Base-by-base conservation (phyloP, 2,329 filamentous ascomycete genomes). In the Penicillium olsonii region DNA sequence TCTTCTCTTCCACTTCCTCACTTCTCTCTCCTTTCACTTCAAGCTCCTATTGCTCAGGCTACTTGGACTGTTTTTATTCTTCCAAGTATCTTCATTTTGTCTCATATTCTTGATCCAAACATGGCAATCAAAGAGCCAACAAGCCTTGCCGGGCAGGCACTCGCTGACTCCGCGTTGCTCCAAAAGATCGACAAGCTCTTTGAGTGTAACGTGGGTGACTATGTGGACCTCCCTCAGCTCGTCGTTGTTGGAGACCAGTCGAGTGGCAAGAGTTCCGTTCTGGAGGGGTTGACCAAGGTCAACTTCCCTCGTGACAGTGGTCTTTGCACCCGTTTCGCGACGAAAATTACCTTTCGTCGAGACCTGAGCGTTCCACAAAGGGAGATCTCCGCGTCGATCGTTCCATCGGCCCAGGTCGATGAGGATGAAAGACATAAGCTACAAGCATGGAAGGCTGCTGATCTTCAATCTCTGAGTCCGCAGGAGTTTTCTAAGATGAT, bases 241-340 rank as follows among this genome's bases (percentile, higher is more conserved):
- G 63, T 73, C 19, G 69, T 73, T 14, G 63, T 67, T 10, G 72
- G 74, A 8, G 72, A 75, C 40, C 70, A 76, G 48, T 74, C 68
- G 0, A 67, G 64, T 39, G 71, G 74, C 2, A 69, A 68, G 34
- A 66, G 60, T 34, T 66, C 63, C 4, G 62, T 69, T 1, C 52
- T 71, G 4, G 66, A 68, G 45, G 66, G 61, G 2, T 48, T 70
- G 72, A 72, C 69, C 2, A 56, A 61, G 2, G 50, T 75, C 1
- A 66, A 66, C 1, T 74, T 76, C 47, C 75, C 74, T 24, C 66
- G 66, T 4, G 62, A 66, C 19, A 61, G 57, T 29, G 68, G 67
- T 0, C 56, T 75, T 3, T 77, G 74, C 39, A 78, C 75, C 2
- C 58, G 72, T 2, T 77, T 75, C 56, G 73, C 75, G 0, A 78